Percentiles rank a stretch among this genome's conserved stretches.
Conservation (phyloP, 441 rosid species). For the Biscutella auriculata region DNA sequence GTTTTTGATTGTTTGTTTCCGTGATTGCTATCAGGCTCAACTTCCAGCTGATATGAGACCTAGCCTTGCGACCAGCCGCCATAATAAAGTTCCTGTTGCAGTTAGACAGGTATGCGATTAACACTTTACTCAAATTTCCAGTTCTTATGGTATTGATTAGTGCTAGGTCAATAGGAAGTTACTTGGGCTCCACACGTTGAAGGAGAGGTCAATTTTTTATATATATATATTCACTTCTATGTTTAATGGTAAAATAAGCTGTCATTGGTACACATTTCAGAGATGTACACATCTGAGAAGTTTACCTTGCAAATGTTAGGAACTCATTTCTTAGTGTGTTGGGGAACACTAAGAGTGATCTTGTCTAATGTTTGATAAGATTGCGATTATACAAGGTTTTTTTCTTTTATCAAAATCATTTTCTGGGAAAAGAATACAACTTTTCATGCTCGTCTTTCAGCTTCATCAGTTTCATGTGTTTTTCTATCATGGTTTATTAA, state of each 20-base stretch:
- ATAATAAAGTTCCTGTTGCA: conserved; percentile 70
- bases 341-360: neutral
- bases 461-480: neutral
- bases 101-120: conserved; percentile 68
- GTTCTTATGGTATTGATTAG: neutral
- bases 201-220: neutral
- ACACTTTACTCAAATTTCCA: neutral
- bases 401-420: neutral
- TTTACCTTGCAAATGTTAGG: neutral
- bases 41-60: conserved; percentile 87
- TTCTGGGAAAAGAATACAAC: neutral
- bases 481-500: neutral
- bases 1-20: conserved; percentile 13
- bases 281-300: neutral
- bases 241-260: neutral
- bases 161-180: neutral
- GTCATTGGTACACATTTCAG: neutral
- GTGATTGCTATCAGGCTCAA: conserved; percentile 59
- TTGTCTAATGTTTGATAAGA: neutral
- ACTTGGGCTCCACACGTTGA: neutral
- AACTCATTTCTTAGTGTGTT: neutral
- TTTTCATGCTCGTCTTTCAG: neutral
- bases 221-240: neutral
- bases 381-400: neutral
- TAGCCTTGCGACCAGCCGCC: conserved; percentile 52